Evolutionary conservation across 768 basidiomycete genomes (phyloP), one percentile per base, ranked within the genome.

Genomic region (Rhizopogon rudus): DNA sequence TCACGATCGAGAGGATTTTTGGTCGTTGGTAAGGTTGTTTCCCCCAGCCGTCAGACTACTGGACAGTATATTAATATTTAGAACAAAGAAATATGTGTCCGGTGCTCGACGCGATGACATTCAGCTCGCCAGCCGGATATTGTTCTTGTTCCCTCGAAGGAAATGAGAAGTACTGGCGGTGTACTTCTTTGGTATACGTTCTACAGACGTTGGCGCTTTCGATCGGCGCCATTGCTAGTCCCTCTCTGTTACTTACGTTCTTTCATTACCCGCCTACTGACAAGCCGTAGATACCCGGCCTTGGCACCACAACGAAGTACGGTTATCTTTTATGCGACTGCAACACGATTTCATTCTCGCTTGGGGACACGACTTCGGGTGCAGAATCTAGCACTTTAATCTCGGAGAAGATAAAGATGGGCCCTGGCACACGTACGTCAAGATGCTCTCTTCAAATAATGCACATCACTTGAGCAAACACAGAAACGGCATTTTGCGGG

Each of bases 131-230:
- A 25, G 25, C 25, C 4, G 25, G 25, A 25, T 5, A 5, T 25
- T 25, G 25, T 25, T 25, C 31, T 33, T 7, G 10, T 33, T 33
- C 10, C 31, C 31, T 33, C 10, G 8, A 10, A 10, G 31, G 31
- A 17, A 76, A 88, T 55, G 87, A 88, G 61, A 84, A 86, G 87
- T 25, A 25, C 25, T 5, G 25, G 25, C 25, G 4, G 25, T 25
- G 25, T 31, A 86, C 84, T 3, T 81, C 84, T 29, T 71, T 25
- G 3, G 80, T 87, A 55, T 87, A 87, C 65, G 56, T 84, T 6
- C 82, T 84, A 1, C 63, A 69, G 40, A 45, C 62, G 0, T 57
- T 81, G 29, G 81, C 77, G 5, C 50, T 63, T 2, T 58, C 67
- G 8, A 75, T 88, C 55, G 88, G 87, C 65, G 52, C 60, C 2